Percentiles rank a stretch among this genome's conserved stretches.
Evolutionary conservation across 1,284 basidiomycete species (phyloP).

Genomic region (Fomitopsis pinicola): DNA sequence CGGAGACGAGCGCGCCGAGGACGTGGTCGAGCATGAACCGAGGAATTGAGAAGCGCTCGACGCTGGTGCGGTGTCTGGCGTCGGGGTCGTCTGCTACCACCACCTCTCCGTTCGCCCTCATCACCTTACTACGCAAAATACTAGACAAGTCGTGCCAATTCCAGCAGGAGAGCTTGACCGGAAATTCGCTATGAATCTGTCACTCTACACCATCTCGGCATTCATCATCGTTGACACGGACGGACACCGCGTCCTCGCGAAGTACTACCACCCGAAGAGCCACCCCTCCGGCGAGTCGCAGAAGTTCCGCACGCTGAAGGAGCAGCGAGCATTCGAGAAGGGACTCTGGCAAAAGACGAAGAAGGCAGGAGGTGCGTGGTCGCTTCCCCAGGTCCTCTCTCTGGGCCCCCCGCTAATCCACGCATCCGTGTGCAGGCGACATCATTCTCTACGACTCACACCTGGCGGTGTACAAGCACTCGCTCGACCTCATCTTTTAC

Average conservation of each 20-base stretch:
- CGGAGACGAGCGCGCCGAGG: conserved; percentile 11
- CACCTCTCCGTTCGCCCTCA: no score
- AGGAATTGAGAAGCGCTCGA: neutral
- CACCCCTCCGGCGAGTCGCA: conserved; percentile 60
- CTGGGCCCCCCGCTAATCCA: neutral
- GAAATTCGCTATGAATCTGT: conserved; percentile 58
- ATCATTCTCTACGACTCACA: conserved; percentile 92
- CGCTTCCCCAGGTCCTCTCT: neutral
- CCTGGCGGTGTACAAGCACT: conserved; percentile 91
- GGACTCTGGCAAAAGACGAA: conserved; percentile 94
- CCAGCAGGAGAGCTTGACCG: no score
- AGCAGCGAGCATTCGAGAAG: conserved; percentile 95
- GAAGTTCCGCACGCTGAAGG: conserved; percentile 74
- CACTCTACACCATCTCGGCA: conserved; percentile 81
- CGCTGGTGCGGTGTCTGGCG: neutral
- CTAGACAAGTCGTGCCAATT: no score
- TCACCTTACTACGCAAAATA: no score
- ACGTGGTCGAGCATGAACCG: conserved; percentile 2
- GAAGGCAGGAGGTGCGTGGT: conserved; percentile 75
- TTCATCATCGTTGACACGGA: conserved; percentile 94
- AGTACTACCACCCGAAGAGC: conserved; percentile 86
- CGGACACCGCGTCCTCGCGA: conserved; percentile 91
- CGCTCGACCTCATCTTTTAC: conserved; percentile 94
- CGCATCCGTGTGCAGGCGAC: conserved; percentile 57
- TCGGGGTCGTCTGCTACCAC: no score